Percentiles rank a stretch among this genome's conserved stretches.
These are phyloP conservation scores for Tothia fuscella DNA, from an alignment of 2,329 filamentous ascomycete genomes.

Conservation along the genomic window DNA sequence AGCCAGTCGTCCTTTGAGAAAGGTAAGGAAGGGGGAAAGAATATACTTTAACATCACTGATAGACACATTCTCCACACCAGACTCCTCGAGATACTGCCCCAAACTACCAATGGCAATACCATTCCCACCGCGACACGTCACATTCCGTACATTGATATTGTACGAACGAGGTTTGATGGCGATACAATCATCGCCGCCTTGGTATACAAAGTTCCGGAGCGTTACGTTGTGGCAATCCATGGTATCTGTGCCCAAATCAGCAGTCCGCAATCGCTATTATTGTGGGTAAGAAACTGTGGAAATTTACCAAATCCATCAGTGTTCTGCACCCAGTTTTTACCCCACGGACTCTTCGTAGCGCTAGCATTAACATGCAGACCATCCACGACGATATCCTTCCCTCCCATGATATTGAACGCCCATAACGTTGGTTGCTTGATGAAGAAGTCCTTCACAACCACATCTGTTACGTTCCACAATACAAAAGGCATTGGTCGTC, in stretches of 20 bases:
- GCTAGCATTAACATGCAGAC: conserved; percentile 41
- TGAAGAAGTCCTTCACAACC: conserved; percentile 39
- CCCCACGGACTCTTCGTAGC: conserved; percentile 38
- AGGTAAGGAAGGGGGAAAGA: conserved; percentile 13
- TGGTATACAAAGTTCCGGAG: conserved; percentile 42
- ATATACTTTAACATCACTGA: conserved; percentile 40
- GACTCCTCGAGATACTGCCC: conserved; percentile 45
- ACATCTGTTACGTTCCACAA: conserved; percentile 47
- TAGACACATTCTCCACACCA: conserved; percentile 36
- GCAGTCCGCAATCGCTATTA: not conserved
- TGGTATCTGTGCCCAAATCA: conserved; percentile 30
- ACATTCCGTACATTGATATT: conserved; percentile 43
- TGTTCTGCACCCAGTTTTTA: conserved; percentile 45
- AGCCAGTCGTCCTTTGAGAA: not conserved
- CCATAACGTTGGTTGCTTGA: conserved; percentile 42
- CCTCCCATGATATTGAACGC: conserved; percentile 46
- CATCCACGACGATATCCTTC: conserved; percentile 39
- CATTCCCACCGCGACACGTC: conserved; percentile 43
- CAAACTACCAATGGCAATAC: conserved; percentile 39
- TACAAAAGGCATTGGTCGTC: conserved; percentile 46
- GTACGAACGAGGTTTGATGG: conserved; percentile 50
- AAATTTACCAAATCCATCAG: conserved; percentile 37
- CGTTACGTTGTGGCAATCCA: conserved; percentile 39
- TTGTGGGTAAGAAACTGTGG: too few species aligned
- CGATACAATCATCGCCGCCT: conserved; percentile 50